Evolutionary conservation across 495 filamentous ascomycete genomes (phyloP), one percentile per base, ranked within the genome.

Genomic region (Penicillium alfredii): DNA sequence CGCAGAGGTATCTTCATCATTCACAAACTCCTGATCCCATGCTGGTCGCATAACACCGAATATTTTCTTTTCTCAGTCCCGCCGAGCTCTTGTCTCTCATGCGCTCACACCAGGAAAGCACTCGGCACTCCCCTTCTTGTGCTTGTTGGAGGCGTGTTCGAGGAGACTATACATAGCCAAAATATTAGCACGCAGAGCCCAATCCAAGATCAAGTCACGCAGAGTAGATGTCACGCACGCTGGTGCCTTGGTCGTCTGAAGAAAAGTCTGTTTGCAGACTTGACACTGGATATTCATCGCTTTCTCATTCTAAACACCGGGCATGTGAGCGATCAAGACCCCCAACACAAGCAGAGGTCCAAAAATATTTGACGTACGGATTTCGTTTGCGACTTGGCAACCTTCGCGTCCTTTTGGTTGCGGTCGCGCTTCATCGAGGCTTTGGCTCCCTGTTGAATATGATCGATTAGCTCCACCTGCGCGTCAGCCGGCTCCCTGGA

Each of bases 81-180:
- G n/a, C 15, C 9, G 12, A 10, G 10, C 9, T 23, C 5, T 4
- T n/a, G 11, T 24, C 4, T n/a, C 20, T 33, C 30, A 52, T 19
- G 34, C 44, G 31, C 31, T 42, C 8, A 56, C 35, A 28, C 43
- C 45, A 14, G 49, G 49, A 44, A 56, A 56, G 33, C 53, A 56
- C 6, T 53, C 53, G 6, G 49, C 37, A 11, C 50, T 40, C 19
- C 45, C 46, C 45, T 56, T 56, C 25, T 38, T 51, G 40, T 56
- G 53, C 46, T 56, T 56, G 41, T 56, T 56, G 35, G 42, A 31
- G 40, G 53, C 53, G 18, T 56, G 53, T 40, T 56, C 53, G 20
- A 50, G 45, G 35, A 56, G 53, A 38, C 53, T 56, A 22, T 13
- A 18, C 2, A 4, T n/a, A 32, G 14, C 11, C 4, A n/a, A 3